Evolutionary conservation across 352 stramenopile species (phyloP), one percentile per base, ranked within the genome.

Genomic region (Phytophthora aleatoria): DNA sequence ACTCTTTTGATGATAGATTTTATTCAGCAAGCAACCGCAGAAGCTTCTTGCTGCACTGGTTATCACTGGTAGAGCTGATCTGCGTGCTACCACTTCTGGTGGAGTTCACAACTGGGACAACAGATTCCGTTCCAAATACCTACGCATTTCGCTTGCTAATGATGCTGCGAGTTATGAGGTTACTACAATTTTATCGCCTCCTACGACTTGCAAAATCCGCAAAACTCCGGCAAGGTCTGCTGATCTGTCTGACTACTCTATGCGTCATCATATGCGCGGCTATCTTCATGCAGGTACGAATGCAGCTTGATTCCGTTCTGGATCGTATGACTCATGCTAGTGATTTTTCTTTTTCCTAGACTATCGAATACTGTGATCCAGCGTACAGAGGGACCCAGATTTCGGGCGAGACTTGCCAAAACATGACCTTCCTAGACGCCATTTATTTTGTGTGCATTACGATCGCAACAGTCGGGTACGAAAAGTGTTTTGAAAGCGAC

Each of bases 391-490:
- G 15, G 13, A 51, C 55, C 2, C 57, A 76, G 36, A 12, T 76
- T 24, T 51, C 50, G 1, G 71, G 69, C 3, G 47, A 72, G 13
- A 82, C 73, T 56, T 92, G 84, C 57, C 84, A 91, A 50, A 67
- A 87, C 10, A 59, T 92, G 51, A 86, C 81, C 24, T 94, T 93
- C 53, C 79, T 92, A 45, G 81, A 93, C 28, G 66, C 81, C 41
- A 80, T 90, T 36, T 95, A 95, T 62, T 92, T 95, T 59, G 77
- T 95, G 20, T 90, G 87, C 51, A 93, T 92, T 56, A 95, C 87
- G 0, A 92, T 95, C 57, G 78, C 73, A 57, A 95, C 87, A 15
- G 83, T 95, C 42, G 87, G 85, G 77, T 95, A 78, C 41, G 72
- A 58, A 52, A 27, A 2, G 31, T 30, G n/a, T 3, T 13, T 3